A percentile compares a stretch with the other conserved stretches of the same genome.
These are phyloP conservation scores for Aspergillus brasiliensis DNA, from an alignment of 2,329 filamentous ascomycete genomes.

Conservation along the genomic window DNA sequence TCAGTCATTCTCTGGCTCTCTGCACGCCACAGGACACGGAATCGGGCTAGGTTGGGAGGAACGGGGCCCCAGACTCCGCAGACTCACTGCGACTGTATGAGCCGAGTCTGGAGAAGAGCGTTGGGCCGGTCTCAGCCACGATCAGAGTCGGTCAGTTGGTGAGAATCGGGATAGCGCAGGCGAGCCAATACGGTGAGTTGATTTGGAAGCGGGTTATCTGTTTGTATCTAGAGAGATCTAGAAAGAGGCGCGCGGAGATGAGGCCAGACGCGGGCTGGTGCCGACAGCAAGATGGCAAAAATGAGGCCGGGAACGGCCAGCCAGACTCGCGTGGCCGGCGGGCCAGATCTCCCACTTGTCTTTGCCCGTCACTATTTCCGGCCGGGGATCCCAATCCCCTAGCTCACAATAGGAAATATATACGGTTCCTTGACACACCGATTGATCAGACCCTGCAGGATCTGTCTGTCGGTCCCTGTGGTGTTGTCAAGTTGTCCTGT, in stretches of 20 bases:
- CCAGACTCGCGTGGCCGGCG: background rate
- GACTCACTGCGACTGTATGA: background rate
- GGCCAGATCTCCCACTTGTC: background rate
- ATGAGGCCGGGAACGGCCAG: background rate
- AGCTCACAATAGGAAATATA: background rate
- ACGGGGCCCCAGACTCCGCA: slow-evolving; percentile 1
- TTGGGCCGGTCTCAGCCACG: background rate
- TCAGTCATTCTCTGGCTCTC: slow-evolving; percentile 11
- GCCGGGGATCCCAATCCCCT: background rate
- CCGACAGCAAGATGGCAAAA: too few relatives aligned
- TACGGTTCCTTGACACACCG: background rate
- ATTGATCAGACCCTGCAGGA: background rate
- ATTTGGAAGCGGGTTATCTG: background rate
- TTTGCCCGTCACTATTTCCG: background rate
- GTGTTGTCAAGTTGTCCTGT: too few relatives aligned
- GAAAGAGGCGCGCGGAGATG: background rate
- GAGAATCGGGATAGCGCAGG: background rate
- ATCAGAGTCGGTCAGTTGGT: background rate
- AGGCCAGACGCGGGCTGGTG: background rate
- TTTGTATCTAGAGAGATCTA: background rate
- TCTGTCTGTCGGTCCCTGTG: background rate
- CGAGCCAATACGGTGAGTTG: background rate
- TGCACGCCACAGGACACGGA: background rate
- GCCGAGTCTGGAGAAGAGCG: slow-evolving; percentile 1
- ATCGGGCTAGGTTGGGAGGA: slow-evolving; percentile 1